Evolutionary conservation across 2,329 filamentous ascomycete species (phyloP).

Genomic region (Botrytis byssoidea): DNA sequence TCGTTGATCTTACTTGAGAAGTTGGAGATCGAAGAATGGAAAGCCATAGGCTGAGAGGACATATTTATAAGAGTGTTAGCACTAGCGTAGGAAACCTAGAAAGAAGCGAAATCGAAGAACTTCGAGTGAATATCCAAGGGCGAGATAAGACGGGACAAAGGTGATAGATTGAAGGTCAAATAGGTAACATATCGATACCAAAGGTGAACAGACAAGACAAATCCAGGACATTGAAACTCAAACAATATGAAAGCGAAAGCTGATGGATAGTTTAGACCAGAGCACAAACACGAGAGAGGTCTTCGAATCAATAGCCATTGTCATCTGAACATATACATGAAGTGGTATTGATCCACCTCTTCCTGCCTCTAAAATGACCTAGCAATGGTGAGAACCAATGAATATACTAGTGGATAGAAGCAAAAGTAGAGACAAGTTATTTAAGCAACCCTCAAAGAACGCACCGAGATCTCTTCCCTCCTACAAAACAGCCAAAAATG

Average conservation of each 20-base stretch:
- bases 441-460: not conserved
- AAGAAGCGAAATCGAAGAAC: not conserved
- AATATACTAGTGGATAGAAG: not conserved
- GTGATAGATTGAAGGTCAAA: not conserved
- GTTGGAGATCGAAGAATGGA: not conserved
- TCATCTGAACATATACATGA: not conserved
- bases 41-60: not conserved
- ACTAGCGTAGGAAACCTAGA: not conserved
- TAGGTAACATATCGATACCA: no score
- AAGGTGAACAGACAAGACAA: not conserved
- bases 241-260: not conserved
- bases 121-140: not conserved
- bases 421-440: not conserved
- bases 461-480: not conserved
- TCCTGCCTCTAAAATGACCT: not conserved
- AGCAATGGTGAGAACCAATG: not conserved
- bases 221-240: not conserved
- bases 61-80: not conserved
- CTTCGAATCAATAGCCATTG: not conserved
- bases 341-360: not conserved
- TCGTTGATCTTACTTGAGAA: not conserved
- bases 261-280: not conserved
- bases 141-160: not conserved
- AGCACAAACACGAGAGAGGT: not conserved
- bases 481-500: not conserved